Conservation (phyloP, 257 asterid genomes). For the Petrea volubilis region DNA sequence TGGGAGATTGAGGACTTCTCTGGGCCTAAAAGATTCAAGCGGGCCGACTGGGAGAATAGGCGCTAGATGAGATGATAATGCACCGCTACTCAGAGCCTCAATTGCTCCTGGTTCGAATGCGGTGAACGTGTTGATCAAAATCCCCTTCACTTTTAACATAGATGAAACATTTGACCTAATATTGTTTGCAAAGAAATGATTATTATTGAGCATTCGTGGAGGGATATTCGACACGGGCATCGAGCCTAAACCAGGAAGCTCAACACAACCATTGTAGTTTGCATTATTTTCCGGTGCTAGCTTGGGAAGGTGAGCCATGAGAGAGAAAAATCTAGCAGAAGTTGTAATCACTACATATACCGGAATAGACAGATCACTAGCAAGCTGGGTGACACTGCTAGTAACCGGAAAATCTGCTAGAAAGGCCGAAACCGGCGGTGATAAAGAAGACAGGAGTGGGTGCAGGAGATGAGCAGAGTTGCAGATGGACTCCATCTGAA, state of each 20-base stretch:
- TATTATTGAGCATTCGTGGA: slow-evolving; percentile 39
- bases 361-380: slow-evolving; percentile 16
- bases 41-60: slow-evolving; percentile 49
- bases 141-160: slow-evolving; percentile 25
- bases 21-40: slow-evolving; percentile 15
- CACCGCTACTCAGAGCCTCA: slow-evolving; percentile 21
- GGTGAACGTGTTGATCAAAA: slow-evolving; percentile 45
- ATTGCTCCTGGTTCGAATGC: slow-evolving; percentile 41
- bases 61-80: no score
- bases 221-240: slow-evolving; percentile 43
- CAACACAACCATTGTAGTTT: not conserved
- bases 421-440: slow-evolving; percentile 43
- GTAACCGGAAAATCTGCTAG: slow-evolving; percentile 32
- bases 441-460: slow-evolving; percentile 29
- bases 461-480: slow-evolving; percentile 42
- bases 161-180: slow-evolving; percentile 29
- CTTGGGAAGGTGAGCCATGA: slow-evolving; percentile 39
- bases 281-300: not conserved
- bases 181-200: slow-evolving; percentile 23
- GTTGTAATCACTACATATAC: slow-evolving; percentile 26
- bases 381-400: slow-evolving; percentile 8
- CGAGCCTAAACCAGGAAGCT: slow-evolving; percentile 35
- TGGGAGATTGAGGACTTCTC: slow-evolving; percentile 17
- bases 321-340: slow-evolving; percentile 44
- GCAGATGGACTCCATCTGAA: slow-evolving; percentile 39